Percentiles rank a stretch among this genome's conserved stretches.
These are phyloP conservation scores for Calonectria pseudoturangicola DNA, from an alignment of 2,329 filamentous ascomycete genomes.

Conservation along the genomic window DNA sequence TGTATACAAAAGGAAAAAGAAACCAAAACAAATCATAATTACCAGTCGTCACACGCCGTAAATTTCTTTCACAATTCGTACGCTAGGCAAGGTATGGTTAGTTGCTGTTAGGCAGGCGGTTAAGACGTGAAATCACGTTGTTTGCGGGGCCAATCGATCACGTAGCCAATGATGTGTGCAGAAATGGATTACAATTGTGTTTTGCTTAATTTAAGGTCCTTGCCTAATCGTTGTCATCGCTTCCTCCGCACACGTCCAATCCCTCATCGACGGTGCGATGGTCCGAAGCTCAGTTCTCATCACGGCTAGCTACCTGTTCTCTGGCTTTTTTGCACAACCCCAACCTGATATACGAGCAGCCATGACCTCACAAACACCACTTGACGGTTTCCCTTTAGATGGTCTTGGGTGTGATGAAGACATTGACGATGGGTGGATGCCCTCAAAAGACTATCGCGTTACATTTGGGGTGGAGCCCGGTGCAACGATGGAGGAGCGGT, in stretches of 20 bases:
- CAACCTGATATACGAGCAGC: neutral
- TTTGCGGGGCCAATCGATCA: too few relatives aligned
- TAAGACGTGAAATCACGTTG: too few relatives aligned
- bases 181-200: too few relatives aligned
- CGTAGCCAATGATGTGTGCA: too few relatives aligned
- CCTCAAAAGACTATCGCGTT: neutral
- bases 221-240: neutral
- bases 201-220: neutral
- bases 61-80: too few relatives aligned
- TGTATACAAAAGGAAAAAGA: too few relatives aligned
- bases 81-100: too few relatives aligned
- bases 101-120: too few relatives aligned
- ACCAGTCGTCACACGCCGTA: too few relatives aligned
- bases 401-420: neutral
- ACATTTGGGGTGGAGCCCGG: neutral
- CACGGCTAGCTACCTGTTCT: slow-evolving; percentile 4
- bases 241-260: neutral
- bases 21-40: too few relatives aligned
- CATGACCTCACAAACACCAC: neutral
- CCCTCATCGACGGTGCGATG: neutral
- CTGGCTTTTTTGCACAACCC: neutral
- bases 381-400: neutral
- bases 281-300: slow-evolving; percentile 1
- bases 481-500: neutral
- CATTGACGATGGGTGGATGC: neutral